Percentiles rank a stretch among this genome's conserved stretches.
These are phyloP conservation scores for Suillus spraguei DNA, from an alignment of 768 basidiomycete species.

Conservation along the genomic window DNA sequence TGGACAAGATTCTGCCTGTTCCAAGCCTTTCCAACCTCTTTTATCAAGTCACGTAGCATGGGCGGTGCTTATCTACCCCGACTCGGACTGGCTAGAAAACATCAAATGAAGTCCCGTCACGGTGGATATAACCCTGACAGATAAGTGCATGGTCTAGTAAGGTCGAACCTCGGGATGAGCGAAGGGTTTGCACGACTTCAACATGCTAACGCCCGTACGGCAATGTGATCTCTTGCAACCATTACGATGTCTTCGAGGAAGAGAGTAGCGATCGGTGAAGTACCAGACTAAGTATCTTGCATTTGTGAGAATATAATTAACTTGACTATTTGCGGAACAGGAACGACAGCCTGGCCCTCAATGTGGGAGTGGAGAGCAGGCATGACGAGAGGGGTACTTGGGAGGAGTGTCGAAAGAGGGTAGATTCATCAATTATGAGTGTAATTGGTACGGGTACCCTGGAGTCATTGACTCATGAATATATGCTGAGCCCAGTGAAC, in stretches of 20 bases:
- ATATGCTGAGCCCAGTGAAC: neutral
- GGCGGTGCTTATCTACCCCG: neutral
- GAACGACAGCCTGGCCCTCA: neutral
- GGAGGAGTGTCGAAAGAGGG: neutral
- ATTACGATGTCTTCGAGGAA: neutral
- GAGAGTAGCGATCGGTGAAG: neutral
- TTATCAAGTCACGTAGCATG: neutral
- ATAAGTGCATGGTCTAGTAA: neutral
- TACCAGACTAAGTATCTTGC: neutral
- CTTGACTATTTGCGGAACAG: neutral
- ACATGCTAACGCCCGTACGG: neutral
- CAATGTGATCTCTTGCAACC: neutral
- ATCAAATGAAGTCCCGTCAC: neutral
- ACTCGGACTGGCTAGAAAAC: neutral
- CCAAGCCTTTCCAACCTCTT: too few species aligned
- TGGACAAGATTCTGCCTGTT: neutral
- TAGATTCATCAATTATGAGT: too few species aligned
- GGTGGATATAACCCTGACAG: neutral
- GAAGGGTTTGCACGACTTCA: neutral
- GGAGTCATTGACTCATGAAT: too few species aligned
- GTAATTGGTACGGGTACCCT: too few species aligned
- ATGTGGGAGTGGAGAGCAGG: neutral
- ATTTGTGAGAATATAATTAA: neutral
- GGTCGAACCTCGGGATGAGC: neutral
- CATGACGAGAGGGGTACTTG: neutral